Percentiles rank a stretch among this genome's conserved stretches.
Conservation (phyloP, 768 basidiomycete species). For the Pleurotus giganteus region DNA sequence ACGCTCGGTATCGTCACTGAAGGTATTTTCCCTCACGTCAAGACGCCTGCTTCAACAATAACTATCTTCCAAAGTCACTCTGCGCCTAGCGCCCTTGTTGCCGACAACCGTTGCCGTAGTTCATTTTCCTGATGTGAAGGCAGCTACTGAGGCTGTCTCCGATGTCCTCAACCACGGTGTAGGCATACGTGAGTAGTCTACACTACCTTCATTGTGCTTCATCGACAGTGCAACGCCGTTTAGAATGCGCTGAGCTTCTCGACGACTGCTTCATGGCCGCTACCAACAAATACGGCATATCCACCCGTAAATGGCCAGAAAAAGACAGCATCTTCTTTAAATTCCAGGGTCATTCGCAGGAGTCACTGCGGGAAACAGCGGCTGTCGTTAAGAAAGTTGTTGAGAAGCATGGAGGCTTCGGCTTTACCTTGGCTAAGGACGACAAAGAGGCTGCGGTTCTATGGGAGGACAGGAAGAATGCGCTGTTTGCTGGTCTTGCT, state of each 20-base stretch:
- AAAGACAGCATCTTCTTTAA: conserved; percentile 83
- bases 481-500: conserved; percentile 55
- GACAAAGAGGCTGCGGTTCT: conserved; percentile 66
- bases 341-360: conserved; percentile 68
- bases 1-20: conserved; percentile 91
- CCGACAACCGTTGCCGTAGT: conserved; percentile 84
- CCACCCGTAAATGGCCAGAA: conserved; percentile 54
- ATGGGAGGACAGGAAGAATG: conserved; percentile 75
- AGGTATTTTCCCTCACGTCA: conserved; percentile 34
- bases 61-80: conserved; percentile 50
- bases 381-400: conserved; percentile 55
- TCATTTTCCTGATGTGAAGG: conserved; percentile 74
- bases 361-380: conserved; percentile 59
- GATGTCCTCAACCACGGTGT: conserved; percentile 73
- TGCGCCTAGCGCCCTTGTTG: conserved; percentile 76
- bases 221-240: background rate
- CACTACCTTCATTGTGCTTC: background rate
- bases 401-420: conserved; percentile 63
- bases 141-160: conserved; percentile 71
- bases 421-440: conserved; percentile 62
- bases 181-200: conserved; percentile 62
- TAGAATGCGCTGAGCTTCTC: conserved; percentile 84
- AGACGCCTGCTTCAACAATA: background rate
- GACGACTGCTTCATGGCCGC: conserved; percentile 71
- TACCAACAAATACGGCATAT: conserved; percentile 54